Conservation (phyloP, 2,329 filamentous ascomycete species). For the Cladosporium sp. region DNA sequence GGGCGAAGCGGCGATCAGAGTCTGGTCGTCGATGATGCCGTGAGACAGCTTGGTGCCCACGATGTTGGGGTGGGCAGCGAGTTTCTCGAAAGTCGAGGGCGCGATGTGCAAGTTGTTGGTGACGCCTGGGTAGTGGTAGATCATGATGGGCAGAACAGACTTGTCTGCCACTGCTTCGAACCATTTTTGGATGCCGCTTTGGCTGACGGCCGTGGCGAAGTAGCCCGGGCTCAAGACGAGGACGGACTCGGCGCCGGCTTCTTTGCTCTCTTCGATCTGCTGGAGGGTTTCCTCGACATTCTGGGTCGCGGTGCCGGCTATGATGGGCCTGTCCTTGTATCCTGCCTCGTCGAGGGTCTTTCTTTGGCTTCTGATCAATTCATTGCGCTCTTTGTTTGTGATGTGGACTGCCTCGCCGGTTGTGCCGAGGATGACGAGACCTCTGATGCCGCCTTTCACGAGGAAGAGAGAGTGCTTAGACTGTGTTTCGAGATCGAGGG, state of each 20-base stretch:
- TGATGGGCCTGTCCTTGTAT: conserved; percentile 56
- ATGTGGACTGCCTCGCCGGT: conserved; percentile 64
- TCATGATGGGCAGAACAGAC: conserved; percentile 57
- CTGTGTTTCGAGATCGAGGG: conserved; percentile 57
- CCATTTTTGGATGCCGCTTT: conserved; percentile 59
- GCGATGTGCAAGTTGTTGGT: conserved; percentile 60
- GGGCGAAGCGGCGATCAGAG: conserved; percentile 57
- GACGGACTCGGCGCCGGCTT: conserved; percentile 58
- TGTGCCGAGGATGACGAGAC: conserved; percentile 59
- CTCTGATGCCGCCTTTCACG: conserved; percentile 56
- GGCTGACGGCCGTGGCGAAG: conserved; percentile 56
- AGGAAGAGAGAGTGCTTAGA: conserved; percentile 57
- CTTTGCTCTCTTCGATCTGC: conserved; percentile 52
- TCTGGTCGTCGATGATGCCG: conserved; percentile 61
- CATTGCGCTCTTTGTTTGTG: conserved; percentile 52
- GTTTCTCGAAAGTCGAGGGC: conserved; percentile 54
- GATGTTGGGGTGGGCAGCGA: conserved; percentile 62
- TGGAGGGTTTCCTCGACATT: conserved; percentile 59
- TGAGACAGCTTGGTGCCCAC: conserved; percentile 68
- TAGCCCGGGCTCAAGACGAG: conserved; percentile 62
- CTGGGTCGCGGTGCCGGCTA: conserved; percentile 60
- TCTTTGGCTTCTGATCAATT: conserved; percentile 53
- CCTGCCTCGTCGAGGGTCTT: conserved; percentile 53
- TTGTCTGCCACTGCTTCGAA: conserved; percentile 58
- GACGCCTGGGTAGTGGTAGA: conserved; percentile 65